These are phyloP conservation scores for Chrysoporthe puriensis DNA, from an alignment of 2,329 filamentous ascomycete species.

Conservation along the genomic window DNA sequence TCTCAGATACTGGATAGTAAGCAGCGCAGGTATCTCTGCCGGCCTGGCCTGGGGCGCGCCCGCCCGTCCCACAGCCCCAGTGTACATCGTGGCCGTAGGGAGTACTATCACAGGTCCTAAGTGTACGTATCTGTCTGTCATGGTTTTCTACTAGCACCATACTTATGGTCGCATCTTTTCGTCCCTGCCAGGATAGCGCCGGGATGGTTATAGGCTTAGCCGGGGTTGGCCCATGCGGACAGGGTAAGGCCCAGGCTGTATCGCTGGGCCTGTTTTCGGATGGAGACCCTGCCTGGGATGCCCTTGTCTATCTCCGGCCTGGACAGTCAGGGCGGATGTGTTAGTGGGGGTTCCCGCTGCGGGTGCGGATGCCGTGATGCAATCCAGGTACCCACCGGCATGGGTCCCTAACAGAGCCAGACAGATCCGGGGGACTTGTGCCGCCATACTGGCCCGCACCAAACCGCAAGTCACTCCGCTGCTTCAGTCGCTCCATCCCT, in stretches of 20 bases:
- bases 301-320: background rate
- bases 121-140: background rate
- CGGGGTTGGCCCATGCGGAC: background rate
- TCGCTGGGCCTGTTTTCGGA: background rate
- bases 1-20: background rate
- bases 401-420: background rate
- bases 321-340: background rate
- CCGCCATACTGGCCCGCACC: background rate
- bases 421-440: background rate
- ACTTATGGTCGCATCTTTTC: background rate
- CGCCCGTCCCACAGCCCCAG: background rate
- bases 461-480: background rate
- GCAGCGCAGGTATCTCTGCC: constrained; percentile 12
- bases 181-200: background rate
- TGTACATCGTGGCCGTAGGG: background rate
- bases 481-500: background rate
- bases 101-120: background rate
- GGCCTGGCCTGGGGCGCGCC: background rate
- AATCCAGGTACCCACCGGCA: background rate
- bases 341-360: constrained; percentile 17
- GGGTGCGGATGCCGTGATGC: constrained; percentile 3
- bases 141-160: background rate
- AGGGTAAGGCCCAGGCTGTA: background rate
- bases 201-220: background rate
- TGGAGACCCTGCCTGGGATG: background rate